These are phyloP conservation scores for Protostelium mycophagum DNA, from an alignment of 78 protist species.

Conservation along the genomic window DNA sequence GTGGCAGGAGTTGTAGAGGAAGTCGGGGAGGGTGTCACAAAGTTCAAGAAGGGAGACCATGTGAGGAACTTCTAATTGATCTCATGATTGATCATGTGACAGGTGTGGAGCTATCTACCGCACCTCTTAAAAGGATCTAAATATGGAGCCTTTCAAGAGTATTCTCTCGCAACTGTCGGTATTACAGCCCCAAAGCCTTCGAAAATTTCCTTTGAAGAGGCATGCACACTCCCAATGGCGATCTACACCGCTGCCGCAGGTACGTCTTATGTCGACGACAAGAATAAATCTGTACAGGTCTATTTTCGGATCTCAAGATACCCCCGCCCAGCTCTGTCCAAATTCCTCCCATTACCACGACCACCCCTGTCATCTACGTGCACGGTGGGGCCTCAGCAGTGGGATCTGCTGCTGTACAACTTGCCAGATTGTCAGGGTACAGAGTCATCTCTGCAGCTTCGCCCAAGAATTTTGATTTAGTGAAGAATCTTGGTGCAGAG, in stretches of 20 bases:
- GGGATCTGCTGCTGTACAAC: neutral
- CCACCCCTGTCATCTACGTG: neutral
- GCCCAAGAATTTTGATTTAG: neutral
- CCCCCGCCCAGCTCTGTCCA: neutral
- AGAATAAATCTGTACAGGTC: neutral
- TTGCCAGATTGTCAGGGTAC: neutral
- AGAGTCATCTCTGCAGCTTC: neutral
- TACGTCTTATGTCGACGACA: neutral
- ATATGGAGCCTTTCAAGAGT: neutral
- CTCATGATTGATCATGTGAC: neutral
- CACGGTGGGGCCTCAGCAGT: neutral
- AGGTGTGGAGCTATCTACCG: neutral
- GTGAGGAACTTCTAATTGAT: too few species aligned
- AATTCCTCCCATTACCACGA: neutral
- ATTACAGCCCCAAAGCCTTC: neutral
- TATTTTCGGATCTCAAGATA: neutral
- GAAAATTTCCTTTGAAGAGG: neutral
- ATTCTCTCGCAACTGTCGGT: neutral
- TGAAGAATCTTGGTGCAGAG: neutral
- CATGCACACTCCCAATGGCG: neutral
- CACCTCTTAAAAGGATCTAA: neutral
- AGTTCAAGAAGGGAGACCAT: neutral
- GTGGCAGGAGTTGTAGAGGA: neutral
- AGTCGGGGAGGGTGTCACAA: neutral
- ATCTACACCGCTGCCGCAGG: neutral